phyloP scores from a whole-genome alignment of 1,284 basidiomycete genomes.

The Sphagnurus paluster region DNA sequence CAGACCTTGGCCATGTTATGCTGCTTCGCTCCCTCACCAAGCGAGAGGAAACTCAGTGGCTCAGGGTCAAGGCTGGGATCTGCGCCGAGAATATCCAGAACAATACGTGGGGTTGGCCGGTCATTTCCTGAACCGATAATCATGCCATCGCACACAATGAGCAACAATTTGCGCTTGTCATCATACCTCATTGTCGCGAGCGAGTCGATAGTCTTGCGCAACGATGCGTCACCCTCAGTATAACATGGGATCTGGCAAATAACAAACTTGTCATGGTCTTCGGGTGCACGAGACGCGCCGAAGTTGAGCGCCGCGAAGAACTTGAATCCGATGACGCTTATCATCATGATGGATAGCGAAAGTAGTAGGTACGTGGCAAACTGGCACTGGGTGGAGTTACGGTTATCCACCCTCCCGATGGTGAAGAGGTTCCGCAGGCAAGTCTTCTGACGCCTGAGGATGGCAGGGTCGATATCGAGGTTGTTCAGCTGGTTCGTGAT shows the following conservation, averaged over 20 bases:
- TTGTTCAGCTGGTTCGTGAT: conserved; percentile 78
- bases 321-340: conserved; percentile 96
- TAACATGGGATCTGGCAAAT: conserved; percentile 99
- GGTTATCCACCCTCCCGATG: conserved; percentile 90
- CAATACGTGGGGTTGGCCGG: conserved; percentile 88
- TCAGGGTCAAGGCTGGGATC: conserved; percentile 94
- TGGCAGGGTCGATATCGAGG: conserved; percentile 65
- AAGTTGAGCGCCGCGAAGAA: conserved; percentile 96
- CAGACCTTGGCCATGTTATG: conserved; percentile 99
- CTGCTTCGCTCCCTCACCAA: conserved; percentile 95
- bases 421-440: conserved; percentile 94
- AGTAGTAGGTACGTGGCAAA: conserved; percentile 94
- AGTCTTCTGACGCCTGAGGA: conserved; percentile 78
- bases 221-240: conserved; percentile 89
- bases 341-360: conserved; percentile 90
- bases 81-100: conserved; percentile 94
- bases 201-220: conserved; percentile 92
- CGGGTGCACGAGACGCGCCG: conserved; percentile 79
- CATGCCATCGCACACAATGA: conserved; percentile 98
- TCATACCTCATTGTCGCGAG: conserved; percentile 95
- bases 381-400: conserved; percentile 87
- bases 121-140: conserved; percentile 97
- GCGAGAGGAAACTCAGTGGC: conserved; percentile 89
- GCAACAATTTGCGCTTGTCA: conserved; percentile 94
- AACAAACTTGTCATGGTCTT: conserved; percentile 98